Evolutionary conservation across 2,329 filamentous ascomycete genomes (phyloP), one percentile per base, ranked within the genome.

Genomic region (Stylonectria norvegica): DNA sequence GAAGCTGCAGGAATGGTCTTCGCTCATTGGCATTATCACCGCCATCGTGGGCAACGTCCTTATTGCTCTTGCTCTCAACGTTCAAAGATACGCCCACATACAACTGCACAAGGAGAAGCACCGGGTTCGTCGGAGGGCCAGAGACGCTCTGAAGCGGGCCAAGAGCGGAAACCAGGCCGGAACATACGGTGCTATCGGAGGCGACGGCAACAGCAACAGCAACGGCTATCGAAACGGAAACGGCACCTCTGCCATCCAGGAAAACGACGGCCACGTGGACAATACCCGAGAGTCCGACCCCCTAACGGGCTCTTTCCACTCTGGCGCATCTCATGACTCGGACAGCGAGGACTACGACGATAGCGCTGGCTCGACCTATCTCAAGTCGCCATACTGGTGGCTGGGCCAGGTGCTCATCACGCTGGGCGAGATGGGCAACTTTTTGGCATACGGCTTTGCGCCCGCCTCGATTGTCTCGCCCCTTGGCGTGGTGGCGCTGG

Each of bases 381-480:
- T 98, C 44, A 82, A 81, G 49, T 95, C 89, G 23, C 89, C 89
- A 1, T 96, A 93, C 60, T 98, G 93, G 93, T 98, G 93, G 93
- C 69, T 83, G 20, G 93, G 93, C 15, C 91, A 97, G 51, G 77
- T 94, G 12, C 74, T 98, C 44, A 98, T 98, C 79, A 89, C 84
- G 1, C 70, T 95, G 17, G 93, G 93, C 42, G 93, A 98, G 69
- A 85, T 86, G 60, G 93, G 93, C 36, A 98, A 98, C 63, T 98
- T 98, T 60, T 70, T 98, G 48, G 93, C 93, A 1, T 98, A 98
- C 59, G 93, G 93, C 17, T 98, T 98, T 62, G 93, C 93, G 20
- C 93, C 93, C 4, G 93, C 93, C 6, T 97, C 93, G 11, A 96
- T 98, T 56, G 93, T 98, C 29, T 96, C 90, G 22, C 93, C 93